Evolutionary conservation across 441 rosid species (phyloP).

Genomic region (Gossypium davidsonii): DNA sequence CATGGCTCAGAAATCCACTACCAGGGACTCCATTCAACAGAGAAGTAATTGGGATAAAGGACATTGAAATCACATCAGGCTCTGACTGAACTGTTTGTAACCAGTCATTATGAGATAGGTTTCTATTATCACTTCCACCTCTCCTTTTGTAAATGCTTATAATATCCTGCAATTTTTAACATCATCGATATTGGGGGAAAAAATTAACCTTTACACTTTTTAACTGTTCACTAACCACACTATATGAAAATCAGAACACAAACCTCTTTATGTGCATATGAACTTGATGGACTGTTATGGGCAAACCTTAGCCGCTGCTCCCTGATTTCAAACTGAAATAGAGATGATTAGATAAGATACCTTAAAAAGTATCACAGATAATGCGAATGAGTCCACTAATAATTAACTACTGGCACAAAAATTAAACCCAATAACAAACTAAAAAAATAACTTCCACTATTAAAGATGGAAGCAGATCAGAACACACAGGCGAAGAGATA

Average conservation of each 20-base stretch:
- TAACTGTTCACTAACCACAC: neutral
- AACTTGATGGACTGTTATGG: conserved; percentile 66
- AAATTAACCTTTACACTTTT: neutral
- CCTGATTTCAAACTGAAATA: conserved; percentile 67
- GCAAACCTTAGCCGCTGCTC: conserved; percentile 82
- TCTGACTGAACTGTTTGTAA: conserved; percentile 79
- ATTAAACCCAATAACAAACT: neutral
- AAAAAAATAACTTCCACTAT: neutral
- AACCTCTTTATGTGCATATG: conserved; percentile 90
- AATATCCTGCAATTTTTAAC: conserved; percentile 51
- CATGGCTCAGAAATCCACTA: conserved; percentile 91
- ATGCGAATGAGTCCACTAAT: neutral
- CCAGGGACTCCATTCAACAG: conserved; percentile 85
- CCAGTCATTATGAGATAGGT: conserved; percentile 75
- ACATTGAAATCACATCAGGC: conserved; percentile 90
- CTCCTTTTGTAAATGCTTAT: conserved; percentile 70
- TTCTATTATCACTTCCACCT: conserved; percentile 69
- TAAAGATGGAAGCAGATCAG: neutral
- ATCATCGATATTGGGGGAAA: neutral
- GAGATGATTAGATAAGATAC: conserved; percentile 22
- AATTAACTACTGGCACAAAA: neutral
- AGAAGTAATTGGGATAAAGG: conserved; percentile 86
- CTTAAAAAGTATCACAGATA: neutral
- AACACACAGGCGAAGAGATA: neutral
- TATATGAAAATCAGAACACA: conserved; percentile 1